Base-by-base conservation (phyloP, 169 alveolate genomes). In the Plasmodium yoelii region DNA sequence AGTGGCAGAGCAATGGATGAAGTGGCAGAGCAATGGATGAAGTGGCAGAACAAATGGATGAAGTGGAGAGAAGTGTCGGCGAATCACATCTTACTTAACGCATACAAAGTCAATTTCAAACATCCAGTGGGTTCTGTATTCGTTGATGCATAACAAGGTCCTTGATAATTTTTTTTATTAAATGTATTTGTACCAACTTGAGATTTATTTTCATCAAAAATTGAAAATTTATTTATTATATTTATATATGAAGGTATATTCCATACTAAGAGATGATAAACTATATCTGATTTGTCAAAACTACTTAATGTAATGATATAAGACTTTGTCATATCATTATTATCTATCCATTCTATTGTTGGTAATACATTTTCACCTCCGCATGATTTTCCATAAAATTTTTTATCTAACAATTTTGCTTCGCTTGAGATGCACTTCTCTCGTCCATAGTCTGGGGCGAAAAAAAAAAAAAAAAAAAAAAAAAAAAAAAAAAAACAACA, bases 361-460 rank as follows among this genome's bases (percentile, higher is more conserved):
- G 88, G 88, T 6, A 77, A 56, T 56, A 46, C 22, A 51, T 77
- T 77, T 28, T 63, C 63, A 10, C 88, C 88, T 47, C 88, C 88
- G 64, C 88, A 77, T 4, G 7, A 22, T 64, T 65, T 26, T 39
- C 46, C 68, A 15, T 77, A 77, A 64, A 46, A 77, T 55, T 77
- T 28, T 22, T 18, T 64, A 8, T 63, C 88, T 34, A 77, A 46
- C 24, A 57, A 24, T 57, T 77, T 64, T 42, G 26, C 88, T 8
- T 77, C 34, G 5, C 63, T 69, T 15, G 77, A 63, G 10, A 28
- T n/a, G 75, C 88, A 77, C 10, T 77, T 63, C 7, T 77, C 77
- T 1, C 8, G 12, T 1, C 88, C 88, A 13, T 51, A 69, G 24
- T 77, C 88, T 77, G 1, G 44, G 22, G 34, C 10, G 4, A 26